Conservation (phyloP, 2,329 filamentous ascomycete genomes). For the Sporothrix luriei region DNA sequence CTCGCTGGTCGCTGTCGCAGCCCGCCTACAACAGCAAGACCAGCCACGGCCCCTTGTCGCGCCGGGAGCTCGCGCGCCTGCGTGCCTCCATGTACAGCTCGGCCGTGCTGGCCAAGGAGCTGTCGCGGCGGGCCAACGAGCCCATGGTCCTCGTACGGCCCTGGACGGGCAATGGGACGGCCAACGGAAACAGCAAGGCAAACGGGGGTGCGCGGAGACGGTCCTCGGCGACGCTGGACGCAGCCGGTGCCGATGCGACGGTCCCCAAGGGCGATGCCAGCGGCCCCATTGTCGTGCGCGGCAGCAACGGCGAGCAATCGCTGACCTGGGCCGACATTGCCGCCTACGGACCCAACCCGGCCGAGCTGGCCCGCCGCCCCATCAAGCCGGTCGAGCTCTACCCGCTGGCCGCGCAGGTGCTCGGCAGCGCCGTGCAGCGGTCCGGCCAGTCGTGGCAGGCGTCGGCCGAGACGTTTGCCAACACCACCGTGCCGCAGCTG, state of each 20-base stretch:
- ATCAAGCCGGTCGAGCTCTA: slow-evolving; percentile 53
- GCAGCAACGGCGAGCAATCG: slow-evolving; percentile 28
- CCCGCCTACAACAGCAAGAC: slow-evolving; percentile 12
- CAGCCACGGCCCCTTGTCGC: slow-evolving; percentile 38
- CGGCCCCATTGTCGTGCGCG: slow-evolving; percentile 12
- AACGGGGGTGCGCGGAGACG: not conserved
- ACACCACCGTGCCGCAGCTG: slow-evolving; percentile 58
- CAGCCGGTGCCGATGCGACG: not conserved
- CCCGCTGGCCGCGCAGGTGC: slow-evolving; percentile 55
- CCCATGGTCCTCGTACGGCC: slow-evolving; percentile 44
- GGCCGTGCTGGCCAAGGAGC: slow-evolving; percentile 86
- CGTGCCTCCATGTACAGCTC: slow-evolving; percentile 76
- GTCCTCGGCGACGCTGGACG: not conserved
- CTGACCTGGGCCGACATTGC: slow-evolving; percentile 51
- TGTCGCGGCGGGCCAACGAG: slow-evolving; percentile 65
- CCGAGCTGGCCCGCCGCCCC: slow-evolving; percentile 41
- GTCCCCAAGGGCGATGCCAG: not conserved
- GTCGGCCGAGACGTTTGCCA: slow-evolving; percentile 62
- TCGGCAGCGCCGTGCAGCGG: slow-evolving; percentile 51
- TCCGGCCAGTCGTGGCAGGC: slow-evolving; percentile 60
- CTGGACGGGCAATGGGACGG: slow-evolving; percentile 26
- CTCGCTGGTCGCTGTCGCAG: slow-evolving; percentile 38
- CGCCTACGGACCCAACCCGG: slow-evolving; percentile 46
- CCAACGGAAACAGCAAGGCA: slow-evolving; percentile 29
- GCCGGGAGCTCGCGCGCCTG: slow-evolving; percentile 78